Base-by-base conservation (phyloP, 192 early-diverging fungal genomes). In the Podila epicladia region DNA sequence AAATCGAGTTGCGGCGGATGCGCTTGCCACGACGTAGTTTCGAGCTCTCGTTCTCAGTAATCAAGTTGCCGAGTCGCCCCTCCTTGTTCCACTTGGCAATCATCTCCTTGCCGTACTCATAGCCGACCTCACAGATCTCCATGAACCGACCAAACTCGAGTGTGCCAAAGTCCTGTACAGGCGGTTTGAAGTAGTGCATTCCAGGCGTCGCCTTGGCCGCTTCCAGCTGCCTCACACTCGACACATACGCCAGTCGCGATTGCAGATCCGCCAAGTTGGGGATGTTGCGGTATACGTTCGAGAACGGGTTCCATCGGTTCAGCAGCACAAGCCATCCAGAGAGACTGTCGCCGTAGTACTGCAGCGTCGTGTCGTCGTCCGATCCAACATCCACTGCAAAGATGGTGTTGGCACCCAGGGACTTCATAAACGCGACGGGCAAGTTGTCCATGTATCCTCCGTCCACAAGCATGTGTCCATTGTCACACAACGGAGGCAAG, bases 401-500 rank as follows among this genome's bases (percentile, higher is more conserved):
- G 57, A 98, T 93, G 59, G 92, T 93, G 59, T 94, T 85, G 1
- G 97, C 97, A 1, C 97, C 97, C 57, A 95, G 82, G 48, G 86
- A 86, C 71, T 88, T 90, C 78, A 90, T 88, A 72, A 95, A 86
- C 66, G 92, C 92, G 4, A 97, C 98, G 0, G 98, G 98, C 69
- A 99, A 83, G 82, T 99, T 98, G 82, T 98, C 96, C 85, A 98
- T 89, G 82, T 99, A 99, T 6, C 98, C 98, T 64, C 98, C 98
- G 75, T 99, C 98, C 15, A 99, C 91, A n/a, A 99, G 84, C 92
- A 99, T 92, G 72, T 97, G 89, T 31, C 98, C 98, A 69, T 98
- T 93, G 82, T 99, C 96, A 75, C 95, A 98, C 41, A 99, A 85
- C 0, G 98, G 98, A 2, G 98, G 98, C 68, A 99, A 84, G 77